phyloP scores from a whole-genome alignment of 345 rosid genomes.

The Eucalyptus virginea region DNA sequence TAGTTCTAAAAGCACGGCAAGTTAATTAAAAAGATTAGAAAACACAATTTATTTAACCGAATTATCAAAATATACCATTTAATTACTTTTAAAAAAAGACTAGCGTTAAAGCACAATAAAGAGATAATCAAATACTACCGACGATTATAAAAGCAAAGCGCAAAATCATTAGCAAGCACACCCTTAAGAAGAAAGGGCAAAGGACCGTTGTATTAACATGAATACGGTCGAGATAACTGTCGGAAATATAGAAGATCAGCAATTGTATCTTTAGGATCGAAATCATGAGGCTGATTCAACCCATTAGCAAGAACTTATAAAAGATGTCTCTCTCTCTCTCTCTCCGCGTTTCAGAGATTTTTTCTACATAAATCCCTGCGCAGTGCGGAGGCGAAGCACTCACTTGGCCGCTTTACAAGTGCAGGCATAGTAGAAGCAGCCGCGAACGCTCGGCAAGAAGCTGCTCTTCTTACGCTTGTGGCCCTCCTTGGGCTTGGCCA shows the following conservation, averaged over 20 bases:
- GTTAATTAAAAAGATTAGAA: neutral
- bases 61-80: neutral
- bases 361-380: neutral
- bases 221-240: neutral
- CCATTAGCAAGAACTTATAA: neutral
- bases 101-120: neutral
- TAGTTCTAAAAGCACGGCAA: neutral
- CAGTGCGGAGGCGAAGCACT: neutral
- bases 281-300: neutral
- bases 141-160: neutral
- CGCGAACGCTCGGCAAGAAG: neutral
- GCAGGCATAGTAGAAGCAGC: neutral
- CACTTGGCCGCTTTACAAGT: neutral
- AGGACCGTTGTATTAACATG: neutral
- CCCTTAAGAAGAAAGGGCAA: neutral
- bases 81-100: neutral
- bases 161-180: neutral
- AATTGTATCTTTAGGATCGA: neutral
- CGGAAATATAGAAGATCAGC: neutral
- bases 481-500: neutral
- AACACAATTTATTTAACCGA: neutral
- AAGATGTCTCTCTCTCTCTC: neutral
- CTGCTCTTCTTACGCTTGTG: neutral
- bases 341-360: neutral
- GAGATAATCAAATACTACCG: neutral